Percentiles rank a stretch among this genome's conserved stretches.
Conservation (phyloP, 345 rosid species). For the Reutealis trisperma region DNA sequence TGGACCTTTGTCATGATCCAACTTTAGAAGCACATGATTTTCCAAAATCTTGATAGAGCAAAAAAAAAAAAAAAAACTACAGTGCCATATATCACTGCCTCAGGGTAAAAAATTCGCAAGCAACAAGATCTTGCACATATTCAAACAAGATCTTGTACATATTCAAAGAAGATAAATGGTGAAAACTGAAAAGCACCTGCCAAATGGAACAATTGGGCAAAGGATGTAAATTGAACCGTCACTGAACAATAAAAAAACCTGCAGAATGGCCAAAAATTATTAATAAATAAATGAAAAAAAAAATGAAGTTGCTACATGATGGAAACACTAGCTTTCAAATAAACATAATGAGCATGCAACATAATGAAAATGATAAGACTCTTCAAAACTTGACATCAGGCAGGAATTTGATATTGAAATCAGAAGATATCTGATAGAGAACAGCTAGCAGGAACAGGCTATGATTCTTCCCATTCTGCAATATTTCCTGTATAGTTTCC, state of each 20-base stretch:
- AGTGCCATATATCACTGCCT: slow-evolving; percentile 7
- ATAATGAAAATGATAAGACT: background rate
- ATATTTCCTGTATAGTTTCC: no score
- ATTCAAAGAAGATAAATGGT: background rate
- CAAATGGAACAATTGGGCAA: slow-evolving; percentile 91
- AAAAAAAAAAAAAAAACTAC: slow-evolving; percentile 4
- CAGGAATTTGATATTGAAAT: background rate
- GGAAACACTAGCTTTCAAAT: slow-evolving; percentile 3
- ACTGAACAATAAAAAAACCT: slow-evolving; percentile 82
- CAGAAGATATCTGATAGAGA: background rate
- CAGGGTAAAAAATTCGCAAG: background rate
- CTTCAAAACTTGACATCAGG: background rate
- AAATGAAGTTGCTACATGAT: background rate
- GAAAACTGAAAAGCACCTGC: slow-evolving; percentile 54
- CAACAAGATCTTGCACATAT: background rate
- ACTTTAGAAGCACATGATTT: slow-evolving; percentile 5
- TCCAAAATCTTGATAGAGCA: slow-evolving; percentile 1
- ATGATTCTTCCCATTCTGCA: no score
- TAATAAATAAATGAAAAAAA: background rate
- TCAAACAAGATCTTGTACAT: background rate
- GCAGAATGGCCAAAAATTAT: slow-evolving; percentile 27
- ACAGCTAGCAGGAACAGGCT: no score
- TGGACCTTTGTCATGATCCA: background rate
- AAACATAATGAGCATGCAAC: slow-evolving; percentile 1
- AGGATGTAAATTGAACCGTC: slow-evolving; percentile 85